Conservation (phyloP, 2,329 filamentous ascomycete species). For the Xylariaceae sp. region DNA sequence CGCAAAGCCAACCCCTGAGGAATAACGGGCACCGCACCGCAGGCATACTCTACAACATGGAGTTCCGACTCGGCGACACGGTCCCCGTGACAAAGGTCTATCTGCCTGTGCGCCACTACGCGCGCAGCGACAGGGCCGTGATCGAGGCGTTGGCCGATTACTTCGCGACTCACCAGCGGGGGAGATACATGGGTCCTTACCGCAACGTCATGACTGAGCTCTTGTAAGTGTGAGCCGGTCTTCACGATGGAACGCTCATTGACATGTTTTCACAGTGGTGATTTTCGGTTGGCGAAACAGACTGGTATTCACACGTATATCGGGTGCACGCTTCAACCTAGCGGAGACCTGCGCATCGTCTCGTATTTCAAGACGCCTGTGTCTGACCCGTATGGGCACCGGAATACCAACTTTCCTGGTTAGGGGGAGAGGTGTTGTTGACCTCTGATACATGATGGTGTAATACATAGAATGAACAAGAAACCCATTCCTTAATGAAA, state of each 20-base stretch:
- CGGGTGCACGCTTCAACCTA: slow-evolving; percentile 7
- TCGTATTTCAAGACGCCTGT: slow-evolving; percentile 15
- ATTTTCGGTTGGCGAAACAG: background rate
- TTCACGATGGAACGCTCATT: background rate
- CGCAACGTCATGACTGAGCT: slow-evolving; percentile 3
- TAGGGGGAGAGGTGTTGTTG: no score
- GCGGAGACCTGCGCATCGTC: slow-evolving; percentile 11
- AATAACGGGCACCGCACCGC: slow-evolving; percentile 11
- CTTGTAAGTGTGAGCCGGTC: slow-evolving; percentile 8
- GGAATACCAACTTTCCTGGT: no score
- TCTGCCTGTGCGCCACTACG: slow-evolving; percentile 18
- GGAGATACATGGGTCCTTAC: slow-evolving; percentile 6
- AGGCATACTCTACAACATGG: slow-evolving; percentile 17
- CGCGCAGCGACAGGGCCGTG: slow-evolving; percentile 3
- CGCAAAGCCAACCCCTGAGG: background rate
- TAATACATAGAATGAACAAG: no score
- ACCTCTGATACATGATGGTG: no score
- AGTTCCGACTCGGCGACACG: slow-evolving; percentile 8
- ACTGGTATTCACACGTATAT: slow-evolving; percentile 11
- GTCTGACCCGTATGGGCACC: background rate
- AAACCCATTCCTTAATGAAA: no score
- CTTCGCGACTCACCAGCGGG: slow-evolving; percentile 6
- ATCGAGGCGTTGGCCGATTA: slow-evolving; percentile 3
- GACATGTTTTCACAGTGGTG: slow-evolving; percentile 4
- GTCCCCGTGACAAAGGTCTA: slow-evolving; percentile 12